phyloP scores from a whole-genome alignment of 495 filamentous ascomycete species.

The Trichoderma gamsii region DNA sequence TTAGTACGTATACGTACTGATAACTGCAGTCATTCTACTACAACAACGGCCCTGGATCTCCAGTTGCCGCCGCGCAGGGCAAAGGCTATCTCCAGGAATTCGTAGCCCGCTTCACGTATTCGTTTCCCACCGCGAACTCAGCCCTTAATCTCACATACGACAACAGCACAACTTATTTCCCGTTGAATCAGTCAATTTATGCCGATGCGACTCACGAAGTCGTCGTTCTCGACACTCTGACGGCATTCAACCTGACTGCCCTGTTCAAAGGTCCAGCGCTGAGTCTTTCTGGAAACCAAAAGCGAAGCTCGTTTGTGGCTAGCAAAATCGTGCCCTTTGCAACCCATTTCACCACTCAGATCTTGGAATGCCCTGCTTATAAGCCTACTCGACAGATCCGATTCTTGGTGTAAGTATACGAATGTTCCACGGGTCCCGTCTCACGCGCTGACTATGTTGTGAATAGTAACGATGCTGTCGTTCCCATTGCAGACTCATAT shows the following conservation, averaged over 20 bases:
- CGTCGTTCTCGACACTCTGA: slow-evolving; percentile 41
- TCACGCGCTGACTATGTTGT: neutral
- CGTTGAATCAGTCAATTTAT: slow-evolving; percentile 40
- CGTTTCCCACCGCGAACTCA: slow-evolving; percentile 42
- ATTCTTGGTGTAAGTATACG: slow-evolving; percentile 25
- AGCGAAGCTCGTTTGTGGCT: slow-evolving; percentile 28
- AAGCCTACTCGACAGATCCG: slow-evolving; percentile 27
- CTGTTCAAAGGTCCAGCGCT: slow-evolving; percentile 30
- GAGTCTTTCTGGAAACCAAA: slow-evolving; percentile 22
- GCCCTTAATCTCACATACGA: slow-evolving; percentile 48
- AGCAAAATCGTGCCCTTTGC: slow-evolving; percentile 30
- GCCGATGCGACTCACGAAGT: slow-evolving; percentile 46
- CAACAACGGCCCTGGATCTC: slow-evolving; percentile 31
- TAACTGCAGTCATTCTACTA: slow-evolving; percentile 28
- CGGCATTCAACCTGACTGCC: slow-evolving; percentile 36
- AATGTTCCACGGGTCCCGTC: neutral
- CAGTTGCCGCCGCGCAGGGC: slow-evolving; percentile 31
- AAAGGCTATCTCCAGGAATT: slow-evolving; percentile 54
- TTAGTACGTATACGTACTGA: slow-evolving; percentile 17
- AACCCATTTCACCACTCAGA: slow-evolving; percentile 26
- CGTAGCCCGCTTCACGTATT: slow-evolving; percentile 49
- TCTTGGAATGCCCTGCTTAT: slow-evolving; percentile 27
- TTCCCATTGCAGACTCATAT: slow-evolving; percentile 26
- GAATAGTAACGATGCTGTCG: slow-evolving; percentile 26
- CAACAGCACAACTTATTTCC: slow-evolving; percentile 37